A percentile compares a stretch with the other conserved stretches of the same genome.
These are phyloP conservation scores for Colletotrichum echinochloae DNA, from an alignment of 2,329 filamentous ascomycete genomes.

Conservation along the genomic window DNA sequence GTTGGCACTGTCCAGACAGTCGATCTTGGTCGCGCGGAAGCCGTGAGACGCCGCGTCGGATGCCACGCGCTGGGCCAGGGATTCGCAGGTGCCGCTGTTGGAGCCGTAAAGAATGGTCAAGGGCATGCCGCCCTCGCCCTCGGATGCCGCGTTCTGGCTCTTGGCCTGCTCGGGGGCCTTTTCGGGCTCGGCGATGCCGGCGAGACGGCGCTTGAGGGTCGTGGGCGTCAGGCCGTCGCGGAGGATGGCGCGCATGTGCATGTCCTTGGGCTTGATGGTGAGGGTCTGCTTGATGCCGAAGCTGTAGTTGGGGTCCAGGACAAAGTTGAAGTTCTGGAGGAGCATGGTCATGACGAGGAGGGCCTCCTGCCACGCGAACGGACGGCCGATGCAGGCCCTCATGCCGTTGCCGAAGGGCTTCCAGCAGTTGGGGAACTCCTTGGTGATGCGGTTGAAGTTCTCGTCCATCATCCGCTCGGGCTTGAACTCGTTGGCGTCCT, in stretches of 20 bases:
- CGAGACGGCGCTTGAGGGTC: slow-evolving; percentile 60
- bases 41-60: slow-evolving; percentile 66
- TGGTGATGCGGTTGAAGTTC: slow-evolving; percentile 53
- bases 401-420: slow-evolving; percentile 68
- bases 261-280: slow-evolving; percentile 71
- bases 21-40: slow-evolving; percentile 62
- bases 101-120: slow-evolving; percentile 76
- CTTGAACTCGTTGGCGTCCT: slow-evolving; percentile 67
- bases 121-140: slow-evolving; percentile 46
- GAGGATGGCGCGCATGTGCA: slow-evolving; percentile 68
- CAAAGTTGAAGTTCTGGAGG: slow-evolving; percentile 76
- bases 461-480: slow-evolving; percentile 74
- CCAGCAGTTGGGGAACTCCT: slow-evolving; percentile 51
- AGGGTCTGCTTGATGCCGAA: slow-evolving; percentile 65
- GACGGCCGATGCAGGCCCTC: slow-evolving; percentile 64
- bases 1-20: slow-evolving; percentile 68
- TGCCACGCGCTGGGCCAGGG: slow-evolving; percentile 70
- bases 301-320: slow-evolving; percentile 67
- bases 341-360: slow-evolving; percentile 63
- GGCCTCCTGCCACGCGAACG: slow-evolving; percentile 67
- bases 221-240: slow-evolving; percentile 55
- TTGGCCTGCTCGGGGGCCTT: background rate
- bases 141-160: slow-evolving; percentile 16
- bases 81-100: slow-evolving; percentile 77
- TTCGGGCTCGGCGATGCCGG: slow-evolving; percentile 45